Evolutionary conservation across 2,329 filamentous ascomycete species (phyloP), one percentile per base, ranked within the genome.

Genomic region (Pezizomycotina sp.): DNA sequence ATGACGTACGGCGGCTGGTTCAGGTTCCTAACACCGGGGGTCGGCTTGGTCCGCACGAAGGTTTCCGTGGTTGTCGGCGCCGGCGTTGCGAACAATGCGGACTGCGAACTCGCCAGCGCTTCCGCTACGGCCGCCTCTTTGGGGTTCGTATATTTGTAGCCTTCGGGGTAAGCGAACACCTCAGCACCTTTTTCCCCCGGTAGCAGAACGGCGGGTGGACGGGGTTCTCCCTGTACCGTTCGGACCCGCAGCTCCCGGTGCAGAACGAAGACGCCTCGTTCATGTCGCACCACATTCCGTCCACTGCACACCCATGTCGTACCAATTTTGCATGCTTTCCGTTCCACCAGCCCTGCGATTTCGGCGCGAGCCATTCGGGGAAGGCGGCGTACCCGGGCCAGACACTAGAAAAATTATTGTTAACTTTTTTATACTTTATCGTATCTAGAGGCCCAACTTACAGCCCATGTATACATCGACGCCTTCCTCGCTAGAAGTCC

Each of bases 1-100:
- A 89, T 75, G 5, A 71, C 69, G 50, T 86, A 89, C 2, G 79
- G 77, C 14, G 80, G 80, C 48, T 74, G 64, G 50, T 81, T 71
- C 38, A 86, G 58, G 49, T 83, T 66, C 14, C 79, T 68, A 9
- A 63, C 60, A 2, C 72, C 74, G 0, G 68, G 62, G 1, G 71
- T 77, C 16, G 31, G 37, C n/a, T n/a, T n/a, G n/a, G n/a, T n/a
- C n/a, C n/a, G n/a, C n/a, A n/a, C n/a, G n/a, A n/a, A n/a, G 7
- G 31, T 40, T 6, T 15, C 27, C 5, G 37, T 35, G 6, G 37
- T 34, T 34, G 37, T 27, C 9, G 37, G 37, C 8, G 28, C 31
- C 18, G 31, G 21, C 21, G 26, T 6, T 12, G 9, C 22, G 12
- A 34, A 34, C 31, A 15, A 31, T 4, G 19, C 26, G 27, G 30